These are phyloP conservation scores for Isatis lusitanica DNA, from an alignment of 441 rosid species.

Conservation along the genomic window DNA sequence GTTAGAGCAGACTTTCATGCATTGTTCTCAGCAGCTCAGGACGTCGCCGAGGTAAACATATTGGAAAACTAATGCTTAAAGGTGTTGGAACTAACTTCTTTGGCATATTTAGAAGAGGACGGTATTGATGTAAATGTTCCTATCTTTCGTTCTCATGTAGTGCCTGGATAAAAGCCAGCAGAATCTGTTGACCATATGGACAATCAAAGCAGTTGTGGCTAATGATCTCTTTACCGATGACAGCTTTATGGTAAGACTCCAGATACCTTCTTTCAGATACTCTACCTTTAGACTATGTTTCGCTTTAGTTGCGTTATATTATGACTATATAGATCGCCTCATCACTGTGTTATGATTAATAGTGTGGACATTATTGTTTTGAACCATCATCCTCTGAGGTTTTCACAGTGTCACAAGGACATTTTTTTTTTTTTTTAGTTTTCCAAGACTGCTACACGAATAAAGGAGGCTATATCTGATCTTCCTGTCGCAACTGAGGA, in stretches of 20 bases:
- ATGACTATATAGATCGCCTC: background rate
- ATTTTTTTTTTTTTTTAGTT: conserved; percentile 43
- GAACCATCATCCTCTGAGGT: conserved; percentile 5
- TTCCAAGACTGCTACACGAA: conserved; percentile 62
- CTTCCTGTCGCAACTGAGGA: conserved; percentile 75
- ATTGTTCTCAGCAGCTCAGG: conserved; percentile 78
- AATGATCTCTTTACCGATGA: conserved; percentile 92
- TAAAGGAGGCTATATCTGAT: conserved; percentile 64
- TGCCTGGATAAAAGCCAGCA: conserved; percentile 69
- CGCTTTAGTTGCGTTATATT: background rate
- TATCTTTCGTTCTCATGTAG: conserved; percentile 42
- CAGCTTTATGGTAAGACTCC: conserved; percentile 78
- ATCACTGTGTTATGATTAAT: background rate
- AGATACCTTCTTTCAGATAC: background rate
- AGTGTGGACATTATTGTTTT: background rate
- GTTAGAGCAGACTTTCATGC: conserved; percentile 71
- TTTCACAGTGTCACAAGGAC: conserved; percentile 19
- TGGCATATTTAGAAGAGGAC: background rate
- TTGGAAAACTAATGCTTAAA: conserved; percentile 19
- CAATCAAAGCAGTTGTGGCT: conserved; percentile 72
- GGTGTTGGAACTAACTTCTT: background rate
- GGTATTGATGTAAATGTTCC: conserved; percentile 24
- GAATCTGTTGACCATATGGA: conserved; percentile 68
- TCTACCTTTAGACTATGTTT: conserved; percentile 13
- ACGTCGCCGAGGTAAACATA: conserved; percentile 60